These are phyloP conservation scores for Ogataea methylovora DNA, from an alignment of 805 yeast species.

Conservation along the genomic window DNA sequence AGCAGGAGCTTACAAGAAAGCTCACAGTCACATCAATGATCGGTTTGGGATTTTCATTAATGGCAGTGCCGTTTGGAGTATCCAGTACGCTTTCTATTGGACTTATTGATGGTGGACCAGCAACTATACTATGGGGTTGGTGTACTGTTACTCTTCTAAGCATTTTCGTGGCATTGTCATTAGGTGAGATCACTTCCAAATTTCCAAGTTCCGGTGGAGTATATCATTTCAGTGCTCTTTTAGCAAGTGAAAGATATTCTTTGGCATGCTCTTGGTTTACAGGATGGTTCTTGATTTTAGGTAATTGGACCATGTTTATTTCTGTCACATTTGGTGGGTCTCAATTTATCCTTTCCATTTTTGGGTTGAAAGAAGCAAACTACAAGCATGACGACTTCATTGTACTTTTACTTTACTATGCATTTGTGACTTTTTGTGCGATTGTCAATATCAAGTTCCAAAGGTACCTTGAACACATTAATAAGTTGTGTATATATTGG, in stretches of 20 bases:
- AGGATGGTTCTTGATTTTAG: constrained; percentile 68
- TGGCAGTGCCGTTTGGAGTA: constrained; percentile 79
- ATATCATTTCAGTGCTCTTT: constrained; percentile 68
- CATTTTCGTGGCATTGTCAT: constrained; percentile 56
- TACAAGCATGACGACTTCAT: constrained; percentile 49
- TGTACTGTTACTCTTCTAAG: constrained; percentile 56
- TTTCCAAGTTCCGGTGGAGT: constrained; percentile 73
- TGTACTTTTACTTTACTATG: constrained; percentile 49
- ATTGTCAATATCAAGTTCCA: constrained; percentile 57
- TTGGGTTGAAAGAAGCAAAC: constrained; percentile 53
- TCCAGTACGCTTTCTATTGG: constrained; percentile 69
- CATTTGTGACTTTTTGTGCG: constrained; percentile 52
- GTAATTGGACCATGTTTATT: constrained; percentile 73
- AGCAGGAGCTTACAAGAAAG: constrained; percentile 62
- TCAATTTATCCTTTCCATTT: constrained; percentile 59
- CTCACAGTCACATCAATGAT: constrained; percentile 63
- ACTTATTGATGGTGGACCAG: constrained; percentile 68
- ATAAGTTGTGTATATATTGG: constrained; percentile 68
- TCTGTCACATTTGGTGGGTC: constrained; percentile 72
- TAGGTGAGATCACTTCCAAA: constrained; percentile 72
- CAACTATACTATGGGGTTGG: constrained; percentile 73
- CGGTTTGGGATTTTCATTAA: constrained; percentile 71
- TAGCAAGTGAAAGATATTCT: constrained; percentile 53
- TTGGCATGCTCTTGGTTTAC: constrained; percentile 64
- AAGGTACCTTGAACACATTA: constrained; percentile 52